These are phyloP conservation scores for Sedum album DNA, from an alignment of 164 flowering plant species.

Conservation along the genomic window DNA sequence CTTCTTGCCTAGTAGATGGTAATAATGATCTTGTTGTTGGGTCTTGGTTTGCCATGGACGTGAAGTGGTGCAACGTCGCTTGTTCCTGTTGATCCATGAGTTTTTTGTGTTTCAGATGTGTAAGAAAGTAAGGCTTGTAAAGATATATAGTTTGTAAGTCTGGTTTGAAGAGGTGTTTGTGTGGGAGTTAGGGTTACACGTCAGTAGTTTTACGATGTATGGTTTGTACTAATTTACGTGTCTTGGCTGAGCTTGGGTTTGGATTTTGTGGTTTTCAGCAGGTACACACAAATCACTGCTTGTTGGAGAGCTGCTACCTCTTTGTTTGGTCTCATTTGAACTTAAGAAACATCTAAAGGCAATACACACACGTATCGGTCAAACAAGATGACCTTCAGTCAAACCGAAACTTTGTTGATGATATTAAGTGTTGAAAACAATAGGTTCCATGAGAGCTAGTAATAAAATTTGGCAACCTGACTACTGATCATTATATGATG, in stretches of 20 bases:
- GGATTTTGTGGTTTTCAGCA: neutral
- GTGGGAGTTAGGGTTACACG: slow-evolving; percentile 27
- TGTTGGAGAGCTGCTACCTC: slow-evolving; percentile 1
- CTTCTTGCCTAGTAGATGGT: neutral
- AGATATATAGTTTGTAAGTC: neutral
- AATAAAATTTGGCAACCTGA: no score
- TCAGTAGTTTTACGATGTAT: slow-evolving; percentile 17
- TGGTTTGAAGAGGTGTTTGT: slow-evolving; percentile 8
- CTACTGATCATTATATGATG: neutral
- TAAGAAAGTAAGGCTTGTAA: neutral
- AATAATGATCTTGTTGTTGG: neutral
- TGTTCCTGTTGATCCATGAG: neutral
- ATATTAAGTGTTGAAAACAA: no score
- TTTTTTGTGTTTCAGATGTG: neutral
- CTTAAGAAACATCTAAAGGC: neutral
- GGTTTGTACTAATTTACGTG: slow-evolving; percentile 28
- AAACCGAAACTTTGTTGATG: no score
- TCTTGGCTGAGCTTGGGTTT: neutral
- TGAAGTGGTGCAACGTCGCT: neutral
- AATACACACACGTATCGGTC: no score
- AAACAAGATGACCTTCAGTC: no score
- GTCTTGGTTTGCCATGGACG: neutral
- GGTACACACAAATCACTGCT: neutral
- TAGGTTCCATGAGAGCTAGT: no score
- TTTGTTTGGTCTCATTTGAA: neutral